phyloP scores from a whole-genome alignment of 148 eudicot species.

The Chenopodium album region DNA sequence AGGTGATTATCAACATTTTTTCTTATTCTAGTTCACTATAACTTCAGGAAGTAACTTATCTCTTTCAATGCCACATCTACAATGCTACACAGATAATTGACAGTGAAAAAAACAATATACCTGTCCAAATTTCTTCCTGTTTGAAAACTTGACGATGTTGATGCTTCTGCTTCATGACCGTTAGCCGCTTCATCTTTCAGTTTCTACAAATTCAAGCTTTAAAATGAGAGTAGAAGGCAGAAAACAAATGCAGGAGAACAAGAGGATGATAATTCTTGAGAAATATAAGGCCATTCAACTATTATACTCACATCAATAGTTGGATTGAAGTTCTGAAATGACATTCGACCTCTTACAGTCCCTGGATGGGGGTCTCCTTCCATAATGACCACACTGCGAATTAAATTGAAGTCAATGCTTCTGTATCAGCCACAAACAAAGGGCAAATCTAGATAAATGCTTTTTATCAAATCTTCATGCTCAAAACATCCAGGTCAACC shows the following conservation, averaged over 20 bases:
- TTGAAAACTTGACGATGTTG: constrained; percentile 44
- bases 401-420: not conserved
- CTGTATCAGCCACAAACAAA: not conserved
- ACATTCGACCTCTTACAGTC: constrained; percentile 78
- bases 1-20: not conserved
- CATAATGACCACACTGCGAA: constrained; percentile 71
- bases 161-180: constrained; percentile 39
- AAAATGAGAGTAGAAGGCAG: constrained; percentile 29
- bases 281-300: constrained; percentile 19
- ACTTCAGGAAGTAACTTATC: not conserved
- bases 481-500: not conserved
- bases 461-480: not conserved
- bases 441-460: not conserved
- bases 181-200: constrained; percentile 46
- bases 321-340: constrained; percentile 87
- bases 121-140: constrained; percentile 38
- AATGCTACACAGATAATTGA: not conserved
- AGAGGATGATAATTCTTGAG: not conserved
- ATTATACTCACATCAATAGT: constrained; percentile 77
- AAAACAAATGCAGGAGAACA: constrained; percentile 12
- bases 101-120: constrained; percentile 23
- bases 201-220: constrained; percentile 59
- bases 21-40: not conserved
- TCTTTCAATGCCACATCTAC: not conserved
- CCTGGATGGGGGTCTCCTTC: constrained; percentile 97